A percentile compares a stretch with the other conserved stretches of the same genome.
phyloP scores from a whole-genome alignment of 179 eudicot genomes.

The Spergularia azorica region DNA sequence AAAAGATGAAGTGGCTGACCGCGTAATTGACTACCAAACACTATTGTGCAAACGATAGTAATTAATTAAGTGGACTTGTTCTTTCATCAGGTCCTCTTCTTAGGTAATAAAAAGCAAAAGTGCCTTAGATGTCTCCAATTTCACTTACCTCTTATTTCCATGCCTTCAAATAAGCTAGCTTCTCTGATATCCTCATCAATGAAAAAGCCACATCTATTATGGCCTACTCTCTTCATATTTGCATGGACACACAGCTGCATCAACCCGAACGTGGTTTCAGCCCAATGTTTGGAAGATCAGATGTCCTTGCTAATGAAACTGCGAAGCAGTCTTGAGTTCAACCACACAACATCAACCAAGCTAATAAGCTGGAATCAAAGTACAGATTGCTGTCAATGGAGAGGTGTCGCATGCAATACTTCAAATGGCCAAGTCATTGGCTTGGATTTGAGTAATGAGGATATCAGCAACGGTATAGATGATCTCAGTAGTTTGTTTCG shows the following conservation, averaged over 20 bases:
- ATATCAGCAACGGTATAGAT: not conserved
- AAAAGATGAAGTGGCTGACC: no score
- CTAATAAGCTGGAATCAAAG: slow-evolving; percentile 38
- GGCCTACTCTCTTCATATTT: not conserved
- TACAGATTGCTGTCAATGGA: slow-evolving; percentile 29
- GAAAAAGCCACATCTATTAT: not conserved
- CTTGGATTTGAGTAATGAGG: slow-evolving; percentile 18
- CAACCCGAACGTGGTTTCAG: not conserved
- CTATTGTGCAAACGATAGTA: no score
- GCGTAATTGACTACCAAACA: no score
- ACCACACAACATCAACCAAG: slow-evolving; percentile 22
- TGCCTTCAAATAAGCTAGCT: no score
- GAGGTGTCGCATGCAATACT: slow-evolving; percentile 3
- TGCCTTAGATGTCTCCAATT: no score
- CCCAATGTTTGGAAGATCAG: slow-evolving; percentile 17
- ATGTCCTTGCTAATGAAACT: slow-evolving; percentile 19
- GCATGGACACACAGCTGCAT: slow-evolving; percentile 6
- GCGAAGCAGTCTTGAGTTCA: not conserved
- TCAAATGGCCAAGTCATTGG: slow-evolving; percentile 18
- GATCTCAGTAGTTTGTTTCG: slow-evolving; percentile 10
- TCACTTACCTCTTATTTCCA: no score
- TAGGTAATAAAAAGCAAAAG: no score
- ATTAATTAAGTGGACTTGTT: no score
- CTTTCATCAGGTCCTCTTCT: no score
- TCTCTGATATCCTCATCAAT: not conserved